Percentiles rank a stretch among this genome's conserved stretches.
These are phyloP conservation scores for Leishmania amazonensis DNA, from an alignment of 208 protist species.

Conservation along the genomic window DNA sequence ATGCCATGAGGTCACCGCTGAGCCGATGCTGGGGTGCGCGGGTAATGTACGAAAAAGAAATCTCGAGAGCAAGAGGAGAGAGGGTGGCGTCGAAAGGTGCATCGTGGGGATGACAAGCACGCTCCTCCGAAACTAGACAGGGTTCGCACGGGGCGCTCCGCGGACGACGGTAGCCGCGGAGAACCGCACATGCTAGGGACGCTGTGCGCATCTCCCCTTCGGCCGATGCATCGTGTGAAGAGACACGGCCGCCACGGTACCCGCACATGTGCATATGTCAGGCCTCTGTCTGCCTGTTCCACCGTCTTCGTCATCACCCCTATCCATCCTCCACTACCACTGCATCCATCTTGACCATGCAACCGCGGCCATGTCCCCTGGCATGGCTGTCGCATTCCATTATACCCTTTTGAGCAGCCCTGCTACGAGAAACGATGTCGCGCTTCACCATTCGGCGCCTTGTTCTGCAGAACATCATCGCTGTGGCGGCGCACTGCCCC, in stretches of 20 bases:
- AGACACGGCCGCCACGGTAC: neutral
- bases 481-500: conserved; percentile 66
- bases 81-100: neutral
- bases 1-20: neutral
- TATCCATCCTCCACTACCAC: neutral
- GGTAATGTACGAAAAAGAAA: neutral
- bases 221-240: neutral
- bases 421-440: conserved; percentile 33
- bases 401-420: neutral
- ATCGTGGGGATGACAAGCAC: neutral
- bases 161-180: neutral
- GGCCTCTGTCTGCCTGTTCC: neutral
- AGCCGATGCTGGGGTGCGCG: neutral
- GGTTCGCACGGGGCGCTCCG: neutral
- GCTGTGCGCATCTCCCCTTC: neutral
- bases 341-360: neutral
- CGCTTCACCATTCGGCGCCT: conserved; percentile 66
- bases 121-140: neutral
- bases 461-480: conserved; percentile 71
- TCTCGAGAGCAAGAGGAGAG: neutral
- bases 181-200: neutral
- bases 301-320: neutral
- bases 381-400: neutral
- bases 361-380: too few relatives aligned
- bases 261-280: neutral